Evolutionary conservation across 306 rosid species (phyloP).

Genomic region (Mucuna pruriens): DNA sequence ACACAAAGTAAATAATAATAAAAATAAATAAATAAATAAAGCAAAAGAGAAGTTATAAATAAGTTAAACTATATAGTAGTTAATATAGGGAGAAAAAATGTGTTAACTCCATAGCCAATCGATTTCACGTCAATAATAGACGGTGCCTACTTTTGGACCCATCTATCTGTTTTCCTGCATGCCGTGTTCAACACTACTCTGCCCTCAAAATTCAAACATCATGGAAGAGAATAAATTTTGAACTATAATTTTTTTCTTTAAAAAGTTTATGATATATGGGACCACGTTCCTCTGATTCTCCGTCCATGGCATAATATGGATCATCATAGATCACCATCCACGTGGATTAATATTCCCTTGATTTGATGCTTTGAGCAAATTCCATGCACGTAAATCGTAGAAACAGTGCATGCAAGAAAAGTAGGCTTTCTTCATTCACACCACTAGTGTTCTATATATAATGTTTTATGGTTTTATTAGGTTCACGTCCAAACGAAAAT

Average conservation of each 20-base stretch:
- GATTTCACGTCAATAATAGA: slow-evolving; percentile 50
- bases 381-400: slow-evolving; percentile 2
- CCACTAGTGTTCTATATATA: background rate
- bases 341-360: background rate
- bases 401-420: background rate
- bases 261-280: background rate
- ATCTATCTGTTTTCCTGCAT: slow-evolving; percentile 27
- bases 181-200: slow-evolving; percentile 61
- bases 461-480: background rate
- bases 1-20: background rate
- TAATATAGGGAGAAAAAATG: background rate
- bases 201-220: slow-evolving; percentile 43
- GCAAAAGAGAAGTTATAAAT: background rate
- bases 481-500: background rate
- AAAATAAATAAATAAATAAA: too few relatives aligned
- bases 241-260: background rate
- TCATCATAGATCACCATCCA: too few relatives aligned
- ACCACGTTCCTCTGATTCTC: background rate
- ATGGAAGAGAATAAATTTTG: background rate
- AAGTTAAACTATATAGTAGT: background rate
- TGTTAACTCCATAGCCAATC: background rate
- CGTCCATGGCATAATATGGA: background rate
- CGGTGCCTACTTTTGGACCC: slow-evolving; percentile 80
- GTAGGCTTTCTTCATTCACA: background rate
- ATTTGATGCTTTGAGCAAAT: background rate